Evolutionary conservation across 2,329 filamentous ascomycete species (phyloP), one percentile per base, ranked within the genome.

Genomic region (Stagonosporopsis tanaceti): DNA sequence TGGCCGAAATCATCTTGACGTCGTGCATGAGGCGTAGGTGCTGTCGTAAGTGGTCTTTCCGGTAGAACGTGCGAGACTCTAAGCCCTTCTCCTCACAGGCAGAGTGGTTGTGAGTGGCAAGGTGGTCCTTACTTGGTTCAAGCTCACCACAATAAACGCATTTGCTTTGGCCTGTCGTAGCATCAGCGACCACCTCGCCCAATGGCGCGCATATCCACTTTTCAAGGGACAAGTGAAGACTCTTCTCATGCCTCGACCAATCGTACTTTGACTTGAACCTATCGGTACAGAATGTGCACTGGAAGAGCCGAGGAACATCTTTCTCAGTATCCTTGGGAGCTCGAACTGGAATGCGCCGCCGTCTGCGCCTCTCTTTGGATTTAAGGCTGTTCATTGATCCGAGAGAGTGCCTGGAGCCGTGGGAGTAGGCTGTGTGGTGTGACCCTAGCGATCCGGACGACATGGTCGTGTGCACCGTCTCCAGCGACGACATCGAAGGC

Each of bases 71-170:
- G 34, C 86, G 82, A 63, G 91, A 88, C 53, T 85, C 82, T 1
- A 82, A 61, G 4, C 84, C 84, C 69, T 89, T 86, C 67, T 92
- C 89, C 61, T 87, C 86, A 70, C 91, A 93, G 14, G 85, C 77
- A 32, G 77, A 76, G 68, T 85, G 85, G 61, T 87, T 86, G 75
- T 89, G 86, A 7, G 77, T 79, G 62, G 86, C 85, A 15, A 87
- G 69, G 69, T 89, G 86, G 14, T 83, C 82, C 24, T 78, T 71
- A 7, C 79, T 80, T 0, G 86, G 85, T 48, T 87, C 80, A 24
- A 79, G 65, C 17, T 77, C 77, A 51, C 81, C 80, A 70, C 86
- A 89, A 67, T 87, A 89, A 1, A 84, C 84, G 69, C 86, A 89
- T 47, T 81, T 78, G 50, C 79, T 79, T 62, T 82, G 76, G 27